Conservation (phyloP, 2,329 filamentous ascomycete species). For the Aspergillus oerlinghausenensis region DNA sequence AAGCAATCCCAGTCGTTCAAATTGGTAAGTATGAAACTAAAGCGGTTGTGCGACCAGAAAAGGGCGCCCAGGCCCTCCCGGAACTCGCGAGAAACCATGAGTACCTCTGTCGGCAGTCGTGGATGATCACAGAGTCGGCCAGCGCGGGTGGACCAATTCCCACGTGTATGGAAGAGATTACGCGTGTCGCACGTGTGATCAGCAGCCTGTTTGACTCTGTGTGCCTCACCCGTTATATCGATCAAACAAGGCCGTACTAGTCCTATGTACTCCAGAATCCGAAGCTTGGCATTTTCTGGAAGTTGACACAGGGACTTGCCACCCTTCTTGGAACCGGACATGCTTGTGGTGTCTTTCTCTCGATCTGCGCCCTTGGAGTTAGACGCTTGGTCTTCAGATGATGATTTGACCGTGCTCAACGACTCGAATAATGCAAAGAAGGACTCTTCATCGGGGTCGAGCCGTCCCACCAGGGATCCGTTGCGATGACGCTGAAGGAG, state of each 20-base stretch:
- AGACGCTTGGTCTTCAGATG: background rate
- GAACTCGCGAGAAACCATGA: conserved; percentile 10
- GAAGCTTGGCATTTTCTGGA: conserved; percentile 14
- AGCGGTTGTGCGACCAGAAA: conserved; percentile 16
- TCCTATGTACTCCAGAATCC: conserved; percentile 18
- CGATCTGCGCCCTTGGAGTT: background rate
- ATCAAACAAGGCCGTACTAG: conserved; percentile 20
- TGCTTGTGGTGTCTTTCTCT: background rate
- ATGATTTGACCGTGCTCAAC: background rate
- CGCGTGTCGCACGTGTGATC: background rate
- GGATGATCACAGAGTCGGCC: conserved; percentile 14
- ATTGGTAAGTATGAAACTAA: conserved; percentile 11
- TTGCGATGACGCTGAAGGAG: background rate
- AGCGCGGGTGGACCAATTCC: conserved; percentile 6
- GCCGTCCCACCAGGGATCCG: background rate
- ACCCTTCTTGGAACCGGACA: background rate
- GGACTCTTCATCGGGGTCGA: conserved; percentile 1
- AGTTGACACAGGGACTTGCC: conserved; percentile 15
- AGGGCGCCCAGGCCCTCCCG: conserved; percentile 12
- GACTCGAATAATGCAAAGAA: background rate
- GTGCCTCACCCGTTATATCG: conserved; percentile 11
- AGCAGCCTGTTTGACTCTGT: conserved; percentile 3
- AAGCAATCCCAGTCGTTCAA: conserved; percentile 14
- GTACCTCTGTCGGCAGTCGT: conserved; percentile 13
- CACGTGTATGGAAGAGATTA: conserved; percentile 3